Evolutionary conservation across 805 yeast genomes (phyloP).

Genomic region (Nakazawaea populi): DNA sequence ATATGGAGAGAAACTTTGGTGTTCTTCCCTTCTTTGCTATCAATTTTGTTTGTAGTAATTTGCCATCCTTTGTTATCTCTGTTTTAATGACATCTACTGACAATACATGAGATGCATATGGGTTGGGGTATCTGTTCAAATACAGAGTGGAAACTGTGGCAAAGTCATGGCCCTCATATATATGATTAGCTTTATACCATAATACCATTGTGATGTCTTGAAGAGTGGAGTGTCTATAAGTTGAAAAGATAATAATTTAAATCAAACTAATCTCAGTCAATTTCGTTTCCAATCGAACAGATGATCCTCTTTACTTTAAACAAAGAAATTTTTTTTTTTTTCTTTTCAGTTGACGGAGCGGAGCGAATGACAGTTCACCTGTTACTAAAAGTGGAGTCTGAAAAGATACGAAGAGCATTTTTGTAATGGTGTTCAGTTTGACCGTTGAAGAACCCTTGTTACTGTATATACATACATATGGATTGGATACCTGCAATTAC

Average conservation of each 20-base stretch:
- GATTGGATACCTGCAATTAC: too few relatives aligned
- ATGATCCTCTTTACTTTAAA: too few relatives aligned
- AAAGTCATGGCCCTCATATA: constrained; percentile 56
- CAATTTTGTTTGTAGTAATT: constrained; percentile 65
- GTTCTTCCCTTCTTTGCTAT: constrained; percentile 75
- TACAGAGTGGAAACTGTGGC: constrained; percentile 71
- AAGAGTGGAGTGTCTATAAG: too few relatives aligned
- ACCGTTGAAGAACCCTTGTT: too few relatives aligned
- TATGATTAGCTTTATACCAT: constrained; percentile 48
- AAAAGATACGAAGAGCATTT: too few relatives aligned
- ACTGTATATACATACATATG: too few relatives aligned
- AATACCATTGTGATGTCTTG: constrained; percentile 46
- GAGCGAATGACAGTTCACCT: not conserved
- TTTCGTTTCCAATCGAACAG: too few relatives aligned
- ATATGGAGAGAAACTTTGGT: constrained; percentile 74
- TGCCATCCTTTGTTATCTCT: constrained; percentile 53
- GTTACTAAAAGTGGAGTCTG: not conserved
- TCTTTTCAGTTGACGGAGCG: too few relatives aligned
- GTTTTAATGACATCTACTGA: constrained; percentile 73
- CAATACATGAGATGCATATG: constrained; percentile 79
- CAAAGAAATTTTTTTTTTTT: too few relatives aligned
- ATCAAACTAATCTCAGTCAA: too few relatives aligned
- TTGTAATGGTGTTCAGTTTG: too few relatives aligned
- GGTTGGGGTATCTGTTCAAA: constrained; percentile 70
- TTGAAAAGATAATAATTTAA: too few relatives aligned